A percentile compares a stretch with the other conserved stretches of the same genome.
Evolutionary conservation across 345 rosid genomes (phyloP).

Genomic region (Bruguiera gymnorhiza): DNA sequence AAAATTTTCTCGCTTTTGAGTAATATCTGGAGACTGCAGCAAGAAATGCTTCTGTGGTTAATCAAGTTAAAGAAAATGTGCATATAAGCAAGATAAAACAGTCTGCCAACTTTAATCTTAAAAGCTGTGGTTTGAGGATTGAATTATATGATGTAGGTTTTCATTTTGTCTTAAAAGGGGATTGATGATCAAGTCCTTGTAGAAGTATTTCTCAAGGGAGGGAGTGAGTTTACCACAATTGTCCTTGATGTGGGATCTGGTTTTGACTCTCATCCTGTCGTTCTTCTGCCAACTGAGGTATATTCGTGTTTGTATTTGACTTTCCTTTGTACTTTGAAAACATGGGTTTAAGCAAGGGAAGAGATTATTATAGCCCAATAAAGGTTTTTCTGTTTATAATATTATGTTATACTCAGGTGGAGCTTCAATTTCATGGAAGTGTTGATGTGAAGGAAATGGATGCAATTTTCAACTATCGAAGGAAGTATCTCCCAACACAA

Average conservation of each 20-base stretch:
- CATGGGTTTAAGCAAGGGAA: background rate
- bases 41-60: too few species aligned
- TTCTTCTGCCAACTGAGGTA: slow-evolving; percentile 90
- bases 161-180: slow-evolving; percentile 46
- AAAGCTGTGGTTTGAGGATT: slow-evolving; percentile 2
- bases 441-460: slow-evolving; percentile 60
- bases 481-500: slow-evolving; percentile 93
- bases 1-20: too few species aligned
- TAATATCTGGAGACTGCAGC: too few species aligned
- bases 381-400: slow-evolving; percentile 17
- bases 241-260: slow-evolving; percentile 88
- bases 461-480: slow-evolving; percentile 81
- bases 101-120: background rate
- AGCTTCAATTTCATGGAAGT: slow-evolving; percentile 69
- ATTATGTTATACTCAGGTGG: slow-evolving; percentile 56
- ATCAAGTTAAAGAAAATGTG: too few species aligned
- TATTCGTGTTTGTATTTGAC: slow-evolving; percentile 13
- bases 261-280: slow-evolving; percentile 67
- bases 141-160: slow-evolving; percentile 8
- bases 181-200: slow-evolving; percentile 72
- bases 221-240: slow-evolving; percentile 86
- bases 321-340: background rate
- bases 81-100: background rate
- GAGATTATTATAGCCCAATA: slow-evolving; percentile 1
- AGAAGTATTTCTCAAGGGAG: slow-evolving; percentile 84